A percentile compares a stretch with the other conserved stretches of the same genome.
Evolutionary conservation across 2,329 filamentous ascomycete species (phyloP).

Genomic region (Colletotrichum cuscutae): DNA sequence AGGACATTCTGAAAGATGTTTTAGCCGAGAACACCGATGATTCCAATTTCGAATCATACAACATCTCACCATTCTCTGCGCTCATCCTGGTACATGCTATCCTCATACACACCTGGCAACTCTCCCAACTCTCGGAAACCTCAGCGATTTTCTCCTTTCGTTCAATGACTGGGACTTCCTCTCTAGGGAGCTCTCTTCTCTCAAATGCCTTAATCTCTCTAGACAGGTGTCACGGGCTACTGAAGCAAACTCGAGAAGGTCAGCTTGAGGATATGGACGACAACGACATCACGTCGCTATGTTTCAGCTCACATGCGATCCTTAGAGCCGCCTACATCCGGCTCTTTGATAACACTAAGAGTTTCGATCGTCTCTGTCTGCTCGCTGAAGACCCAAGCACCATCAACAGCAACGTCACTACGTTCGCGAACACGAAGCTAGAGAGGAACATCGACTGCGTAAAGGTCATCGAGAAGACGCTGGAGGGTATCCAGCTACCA

Average conservation of each 20-base stretch:
- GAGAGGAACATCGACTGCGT: not conserved
- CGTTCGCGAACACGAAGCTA: not conserved
- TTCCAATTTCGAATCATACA: not conserved
- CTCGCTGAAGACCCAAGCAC: not conserved
- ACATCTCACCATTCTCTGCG: not conserved
- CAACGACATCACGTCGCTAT: not conserved
- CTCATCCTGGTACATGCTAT: not conserved
- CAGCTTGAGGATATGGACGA: not conserved
- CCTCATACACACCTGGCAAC: not conserved
- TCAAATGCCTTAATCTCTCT: not conserved
- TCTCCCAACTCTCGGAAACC: not conserved
- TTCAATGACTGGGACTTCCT: not conserved
- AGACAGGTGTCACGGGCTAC: not conserved
- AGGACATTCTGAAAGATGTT: not conserved
- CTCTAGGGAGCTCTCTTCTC: not conserved
- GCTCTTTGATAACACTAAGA: not conserved
- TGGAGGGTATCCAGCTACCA: not conserved
- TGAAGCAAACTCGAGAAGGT: not conserved
- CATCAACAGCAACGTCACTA: not conserved
- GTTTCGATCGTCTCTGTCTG: not conserved
- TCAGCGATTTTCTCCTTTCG: not conserved
- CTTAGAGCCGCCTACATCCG: not conserved
- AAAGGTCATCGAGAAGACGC: not conserved
- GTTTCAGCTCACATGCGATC: not conserved
- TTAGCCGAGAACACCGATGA: not conserved